Evolutionary conservation across 2,329 filamentous ascomycete species (phyloP).

Genomic region (Fusarium liriodendri): DNA sequence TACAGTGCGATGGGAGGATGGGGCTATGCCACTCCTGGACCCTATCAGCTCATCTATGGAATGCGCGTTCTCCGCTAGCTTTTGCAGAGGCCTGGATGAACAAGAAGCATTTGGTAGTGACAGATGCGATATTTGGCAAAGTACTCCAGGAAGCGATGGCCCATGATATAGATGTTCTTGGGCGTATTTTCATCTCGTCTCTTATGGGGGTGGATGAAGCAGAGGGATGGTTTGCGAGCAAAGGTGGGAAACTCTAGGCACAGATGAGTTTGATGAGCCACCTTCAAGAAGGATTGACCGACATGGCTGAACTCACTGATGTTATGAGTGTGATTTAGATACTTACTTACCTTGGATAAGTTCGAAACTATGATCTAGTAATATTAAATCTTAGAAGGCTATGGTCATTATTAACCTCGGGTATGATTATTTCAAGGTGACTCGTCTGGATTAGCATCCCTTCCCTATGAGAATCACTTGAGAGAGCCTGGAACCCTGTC

Average conservation of each 20-base stretch:
- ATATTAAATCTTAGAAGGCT: background rate
- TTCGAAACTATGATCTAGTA: background rate
- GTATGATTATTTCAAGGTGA: background rate
- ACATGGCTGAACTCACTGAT: background rate
- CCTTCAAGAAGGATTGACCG: background rate
- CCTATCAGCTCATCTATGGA: constrained; percentile 53
- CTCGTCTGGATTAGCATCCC: background rate
- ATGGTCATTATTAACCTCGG: background rate
- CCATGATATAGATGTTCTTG: constrained; percentile 57
- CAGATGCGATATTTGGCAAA: constrained; percentile 41
- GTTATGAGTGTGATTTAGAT: background rate
- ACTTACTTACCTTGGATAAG: background rate
- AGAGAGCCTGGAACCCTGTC: background rate
- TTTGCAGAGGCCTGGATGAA: constrained; percentile 54
- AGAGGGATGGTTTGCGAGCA: constrained; percentile 48
- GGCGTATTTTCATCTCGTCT: constrained; percentile 49
- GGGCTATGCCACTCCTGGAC: constrained; percentile 53
- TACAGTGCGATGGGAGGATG: constrained; percentile 46
- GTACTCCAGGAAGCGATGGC: constrained; percentile 51
- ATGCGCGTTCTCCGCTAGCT: constrained; percentile 48
- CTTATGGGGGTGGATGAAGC: constrained; percentile 48
- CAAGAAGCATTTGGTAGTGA: constrained; percentile 51
- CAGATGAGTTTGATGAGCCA: background rate
- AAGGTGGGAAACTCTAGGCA: constrained; percentile 31
- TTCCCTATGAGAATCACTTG: background rate